Evolutionary conservation across 306 rosid species (phyloP), one percentile per base, ranked within the genome.

Genomic region (Vicia villosa): DNA sequence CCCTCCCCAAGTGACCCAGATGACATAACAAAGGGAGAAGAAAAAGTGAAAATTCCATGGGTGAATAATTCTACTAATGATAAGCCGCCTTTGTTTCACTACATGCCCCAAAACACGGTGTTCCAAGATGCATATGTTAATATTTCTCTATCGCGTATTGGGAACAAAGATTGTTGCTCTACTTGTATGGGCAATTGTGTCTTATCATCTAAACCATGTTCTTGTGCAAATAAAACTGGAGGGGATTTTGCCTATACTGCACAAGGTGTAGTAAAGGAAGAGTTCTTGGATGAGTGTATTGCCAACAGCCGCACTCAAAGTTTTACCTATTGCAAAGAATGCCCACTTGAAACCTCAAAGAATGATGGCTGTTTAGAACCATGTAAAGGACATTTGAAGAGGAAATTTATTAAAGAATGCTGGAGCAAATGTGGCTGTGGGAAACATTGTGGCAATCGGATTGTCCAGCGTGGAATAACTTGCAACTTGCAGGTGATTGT

Each of bases 361-460:
- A 82, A 77, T 58, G 92, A 86, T 70, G 89, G 77, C 70, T 87
- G 80, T 74, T 66, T 80, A 59, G 97, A 91, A 83, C 87, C 92
- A 57, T 94, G 99, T 82, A 94, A 94, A 82, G 99, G 99, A 79
- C 99, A 94, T 81, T 55, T 82, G 11, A 83, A 75, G 82, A 84
- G 89, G 77, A 84, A 82, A 43, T 86, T 91, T 80, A 84, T 94
- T 38, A 91, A 91, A 66, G 99, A 94, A 77, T 94, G 99, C 75
- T 94, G 99, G 99, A 76, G 84, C 63, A 94, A 87, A 79, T 94
- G 99, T 72, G 96, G 97, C 79, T 94, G 99, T 76, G 82, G 59
- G 62, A 87, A 75, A 66, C 85, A 82, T 20, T 94, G 99, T 74
- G 97, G 97, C 46, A 94, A 94, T 87, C 82, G 99, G 68, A 83